Percentiles rank a stretch among this genome's conserved stretches.
Evolutionary conservation across 1,139 yeast genomes (phyloP).

Genomic region (Blastobotrys buckinghamii): DNA sequence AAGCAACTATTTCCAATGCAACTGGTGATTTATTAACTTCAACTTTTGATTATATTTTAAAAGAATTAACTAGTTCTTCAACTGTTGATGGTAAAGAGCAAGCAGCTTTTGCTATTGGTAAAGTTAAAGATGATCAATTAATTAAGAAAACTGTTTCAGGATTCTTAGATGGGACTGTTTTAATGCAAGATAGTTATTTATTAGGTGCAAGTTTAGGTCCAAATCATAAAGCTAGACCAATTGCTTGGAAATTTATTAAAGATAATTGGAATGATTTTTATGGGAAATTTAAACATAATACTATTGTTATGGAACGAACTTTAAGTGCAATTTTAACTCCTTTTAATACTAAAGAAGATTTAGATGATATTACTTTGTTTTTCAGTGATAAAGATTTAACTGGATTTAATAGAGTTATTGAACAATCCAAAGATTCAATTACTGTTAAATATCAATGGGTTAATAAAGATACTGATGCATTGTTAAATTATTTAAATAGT

Average conservation of each 20-base stretch:
- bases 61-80: constrained; percentile 50
- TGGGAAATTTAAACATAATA: constrained; percentile 46
- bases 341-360: constrained; percentile 42
- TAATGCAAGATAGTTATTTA: constrained; percentile 69
- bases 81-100: constrained; percentile 64
- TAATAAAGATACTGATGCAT: constrained; percentile 26
- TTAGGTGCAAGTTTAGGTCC: constrained; percentile 47
- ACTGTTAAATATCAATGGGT: constrained; percentile 29
- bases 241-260: constrained; percentile 53
- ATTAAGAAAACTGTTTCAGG: constrained; percentile 34
- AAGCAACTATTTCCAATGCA: constrained; percentile 45
- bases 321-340: constrained; percentile 47
- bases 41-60: constrained; percentile 44
- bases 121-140: constrained; percentile 38
- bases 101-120: constrained; percentile 57
- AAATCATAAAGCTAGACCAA: constrained; percentile 45
- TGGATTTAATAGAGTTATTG: constrained; percentile 32
- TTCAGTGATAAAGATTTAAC: constrained; percentile 51
- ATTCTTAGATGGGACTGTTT: constrained; percentile 42
- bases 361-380: constrained; percentile 44
- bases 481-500: constrained; percentile 31
- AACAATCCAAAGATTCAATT: constrained; percentile 31
- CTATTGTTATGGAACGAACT: constrained; percentile 60
- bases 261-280: constrained; percentile 47
- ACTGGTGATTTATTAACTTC: constrained; percentile 32